These are phyloP conservation scores for Suillus spraguei DNA, from an alignment of 768 basidiomycete species.

Conservation along the genomic window DNA sequence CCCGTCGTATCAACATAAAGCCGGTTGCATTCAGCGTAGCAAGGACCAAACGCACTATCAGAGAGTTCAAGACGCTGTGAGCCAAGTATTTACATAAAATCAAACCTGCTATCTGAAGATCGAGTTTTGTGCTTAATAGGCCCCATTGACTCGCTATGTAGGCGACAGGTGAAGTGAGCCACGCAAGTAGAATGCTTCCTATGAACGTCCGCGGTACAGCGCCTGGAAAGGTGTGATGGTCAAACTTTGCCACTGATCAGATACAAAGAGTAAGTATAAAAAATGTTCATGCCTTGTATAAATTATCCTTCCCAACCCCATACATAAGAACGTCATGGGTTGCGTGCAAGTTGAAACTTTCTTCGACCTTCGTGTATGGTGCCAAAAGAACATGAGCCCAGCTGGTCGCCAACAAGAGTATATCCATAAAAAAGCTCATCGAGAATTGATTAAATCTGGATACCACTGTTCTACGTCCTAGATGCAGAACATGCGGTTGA, in stretches of 20 bases:
- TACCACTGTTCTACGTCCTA: background rate
- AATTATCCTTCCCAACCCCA: conserved; percentile 47
- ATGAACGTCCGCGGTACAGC: conserved; percentile 88
- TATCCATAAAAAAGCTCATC: conserved; percentile 43
- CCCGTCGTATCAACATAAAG: conserved; percentile 64
- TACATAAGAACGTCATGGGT: conserved; percentile 85
- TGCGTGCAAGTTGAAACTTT: conserved; percentile 94
- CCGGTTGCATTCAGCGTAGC: conserved; percentile 64
- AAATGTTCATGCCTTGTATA: conserved; percentile 36
- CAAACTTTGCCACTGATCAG: conserved; percentile 59
- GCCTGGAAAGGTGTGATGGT: conserved; percentile 87
- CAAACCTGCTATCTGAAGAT: conserved; percentile 73
- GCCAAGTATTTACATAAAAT: conserved; percentile 15
- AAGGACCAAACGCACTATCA: conserved; percentile 72
- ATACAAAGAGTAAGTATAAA: background rate
- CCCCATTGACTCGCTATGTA: conserved; percentile 43
- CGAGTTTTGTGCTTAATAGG: conserved; percentile 55
- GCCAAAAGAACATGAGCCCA: conserved; percentile 75
- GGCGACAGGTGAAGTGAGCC: conserved; percentile 52
- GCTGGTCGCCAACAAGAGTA: conserved; percentile 48
- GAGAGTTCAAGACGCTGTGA: background rate
- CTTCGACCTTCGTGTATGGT: conserved; percentile 96
- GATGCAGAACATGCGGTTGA: background rate
- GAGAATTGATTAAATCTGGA: background rate
- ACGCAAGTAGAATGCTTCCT: conserved; percentile 72